Percentiles rank a stretch among this genome's conserved stretches.
phyloP scores from a whole-genome alignment of 2,329 filamentous ascomycete genomes.

The Fusarium beomiforme region DNA sequence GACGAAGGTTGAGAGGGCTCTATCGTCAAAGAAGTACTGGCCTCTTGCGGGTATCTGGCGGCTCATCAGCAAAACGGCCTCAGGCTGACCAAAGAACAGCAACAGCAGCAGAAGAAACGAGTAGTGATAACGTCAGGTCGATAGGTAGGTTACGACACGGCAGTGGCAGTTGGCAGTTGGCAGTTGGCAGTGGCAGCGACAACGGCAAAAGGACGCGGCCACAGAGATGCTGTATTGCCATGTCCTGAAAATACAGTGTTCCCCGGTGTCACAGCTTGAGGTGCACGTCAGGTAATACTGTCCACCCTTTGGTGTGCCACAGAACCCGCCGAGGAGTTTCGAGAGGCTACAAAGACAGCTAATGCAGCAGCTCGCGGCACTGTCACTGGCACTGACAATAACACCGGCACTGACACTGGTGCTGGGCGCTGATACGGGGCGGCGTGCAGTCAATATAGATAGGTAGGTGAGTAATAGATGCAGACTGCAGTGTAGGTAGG shows the following conservation, averaged over 20 bases:
- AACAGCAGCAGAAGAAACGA: slow-evolving; percentile 21
- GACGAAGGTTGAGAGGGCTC: slow-evolving; percentile 63
- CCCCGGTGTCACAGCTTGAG: slow-evolving; percentile 43
- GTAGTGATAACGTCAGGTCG: slow-evolving; percentile 17
- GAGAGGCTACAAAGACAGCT: slow-evolving; percentile 39
- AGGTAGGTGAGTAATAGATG: slow-evolving; percentile 19
- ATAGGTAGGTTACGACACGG: slow-evolving; percentile 28
- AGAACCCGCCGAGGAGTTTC: slow-evolving; percentile 40
- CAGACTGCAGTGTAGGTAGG: slow-evolving; percentile 19
- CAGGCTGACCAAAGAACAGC: slow-evolving; percentile 29
- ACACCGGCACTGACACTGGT: slow-evolving; percentile 4
- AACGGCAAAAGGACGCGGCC: slow-evolving; percentile 39
- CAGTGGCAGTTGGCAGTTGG: slow-evolving; percentile 40
- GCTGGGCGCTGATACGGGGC: slow-evolving; percentile 18
- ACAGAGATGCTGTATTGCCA: slow-evolving; percentile 46
- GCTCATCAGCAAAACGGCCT: slow-evolving; percentile 42
- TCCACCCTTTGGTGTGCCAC: slow-evolving; percentile 42
- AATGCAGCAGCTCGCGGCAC: slow-evolving; percentile 40
- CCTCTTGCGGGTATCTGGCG: slow-evolving; percentile 65
- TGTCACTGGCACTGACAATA: slow-evolving; percentile 10
- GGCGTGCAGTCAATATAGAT: slow-evolving; percentile 20
- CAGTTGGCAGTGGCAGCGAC: slow-evolving; percentile 36
- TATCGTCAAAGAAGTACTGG: slow-evolving; percentile 62
- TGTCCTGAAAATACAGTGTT: slow-evolving; percentile 44
- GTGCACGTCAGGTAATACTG: slow-evolving; percentile 41